Base-by-base conservation (phyloP, 2,329 filamentous ascomycete genomes). In the Talaromyces albobiverticillius region DNA sequence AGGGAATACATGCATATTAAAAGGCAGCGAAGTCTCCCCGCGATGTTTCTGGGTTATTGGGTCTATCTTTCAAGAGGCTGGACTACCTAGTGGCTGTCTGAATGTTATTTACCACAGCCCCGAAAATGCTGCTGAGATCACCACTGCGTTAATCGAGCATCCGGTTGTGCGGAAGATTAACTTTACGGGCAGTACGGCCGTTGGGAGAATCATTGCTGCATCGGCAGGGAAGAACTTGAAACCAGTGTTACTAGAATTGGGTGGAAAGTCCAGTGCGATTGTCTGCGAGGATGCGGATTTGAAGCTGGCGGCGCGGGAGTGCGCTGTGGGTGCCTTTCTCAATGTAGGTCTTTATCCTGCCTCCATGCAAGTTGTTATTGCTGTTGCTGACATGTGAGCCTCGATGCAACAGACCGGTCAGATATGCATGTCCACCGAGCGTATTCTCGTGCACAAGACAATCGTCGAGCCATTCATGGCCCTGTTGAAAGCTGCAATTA, bases 31-130 rank as follows among this genome's bases (percentile, higher is more conserved):
- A 26, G 9, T 29, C 9, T 38, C 41, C 11, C 50, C 50, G 4
- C 22, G 22, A 18, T 45, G 41, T 23, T 53, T 38, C 9, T 53
- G 50, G 50, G 31, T 25, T 10, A 36, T 53, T 25, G 42, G 23
- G 13, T 26, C 29, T 20, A 73, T 83, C 16, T 78, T 90, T 61
- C 79, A 79, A 58, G 82, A 88, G 59, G 89, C 88, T 1, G 89
- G 89, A 0, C 76, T 93, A 3, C 89, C 89, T 0, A 73, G 76
- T 2, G 89, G 88, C n/a, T 84, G 82, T 1, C 68, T 93, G 14
- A 92, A 90, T 67, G 72, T 88, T 45, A 73, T 93, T 23, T 79
- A 82, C 34, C 75, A 81, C 46, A 75, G 74, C 13, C 76, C 80
- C 0, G 16, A 46, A 10, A 68, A 71, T 48, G 74, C 70, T 0